Evolutionary conservation across 108 stramenopile genomes (phyloP).

Genomic region (Cyclotella baltica): DNA sequence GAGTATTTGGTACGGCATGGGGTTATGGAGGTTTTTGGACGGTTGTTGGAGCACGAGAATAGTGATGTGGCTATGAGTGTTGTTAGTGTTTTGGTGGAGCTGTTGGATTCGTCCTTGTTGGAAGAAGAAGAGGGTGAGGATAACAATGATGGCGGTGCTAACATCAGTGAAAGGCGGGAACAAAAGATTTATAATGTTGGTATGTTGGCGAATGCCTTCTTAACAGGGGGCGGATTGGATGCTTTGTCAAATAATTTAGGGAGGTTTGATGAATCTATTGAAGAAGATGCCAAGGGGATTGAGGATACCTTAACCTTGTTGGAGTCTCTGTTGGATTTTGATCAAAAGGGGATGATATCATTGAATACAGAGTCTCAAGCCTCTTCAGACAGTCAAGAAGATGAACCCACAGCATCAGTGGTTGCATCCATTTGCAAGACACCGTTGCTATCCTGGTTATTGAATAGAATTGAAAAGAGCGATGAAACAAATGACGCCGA

Average conservation of each 20-base stretch:
- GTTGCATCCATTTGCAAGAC: conserved; percentile 61
- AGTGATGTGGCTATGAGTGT: conserved; percentile 66
- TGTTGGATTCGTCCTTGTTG: conserved; percentile 71
- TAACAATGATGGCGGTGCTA: neutral
- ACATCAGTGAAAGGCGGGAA: neutral
- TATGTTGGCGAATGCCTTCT: conserved; percentile 28
- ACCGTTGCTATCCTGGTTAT: conserved; percentile 69
- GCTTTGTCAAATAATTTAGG: conserved; percentile 37
- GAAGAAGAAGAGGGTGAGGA: conserved; percentile 12
- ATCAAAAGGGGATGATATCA: conserved; percentile 43
- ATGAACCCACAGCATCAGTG: conserved; percentile 34
- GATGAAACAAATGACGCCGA: neutral
- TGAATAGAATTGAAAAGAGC: conserved; percentile 51
- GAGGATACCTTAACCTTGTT: conserved; percentile 68
- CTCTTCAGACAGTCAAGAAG: neutral
- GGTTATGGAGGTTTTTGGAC: conserved; percentile 41
- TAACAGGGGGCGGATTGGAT: conserved; percentile 43
- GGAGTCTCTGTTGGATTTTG: conserved; percentile 77
- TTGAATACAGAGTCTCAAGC: neutral
- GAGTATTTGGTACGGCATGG: conserved; percentile 23
- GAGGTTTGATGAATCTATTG: conserved; percentile 47
- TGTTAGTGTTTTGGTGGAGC: conserved; percentile 68
- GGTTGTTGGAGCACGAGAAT: conserved; percentile 71
- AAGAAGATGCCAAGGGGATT: conserved; percentile 65
- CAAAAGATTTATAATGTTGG: conserved; percentile 20